Evolutionary conservation across 306 rosid species (phyloP), one percentile per base, ranked within the genome.

Genomic region (Canavalia gladiata): DNA sequence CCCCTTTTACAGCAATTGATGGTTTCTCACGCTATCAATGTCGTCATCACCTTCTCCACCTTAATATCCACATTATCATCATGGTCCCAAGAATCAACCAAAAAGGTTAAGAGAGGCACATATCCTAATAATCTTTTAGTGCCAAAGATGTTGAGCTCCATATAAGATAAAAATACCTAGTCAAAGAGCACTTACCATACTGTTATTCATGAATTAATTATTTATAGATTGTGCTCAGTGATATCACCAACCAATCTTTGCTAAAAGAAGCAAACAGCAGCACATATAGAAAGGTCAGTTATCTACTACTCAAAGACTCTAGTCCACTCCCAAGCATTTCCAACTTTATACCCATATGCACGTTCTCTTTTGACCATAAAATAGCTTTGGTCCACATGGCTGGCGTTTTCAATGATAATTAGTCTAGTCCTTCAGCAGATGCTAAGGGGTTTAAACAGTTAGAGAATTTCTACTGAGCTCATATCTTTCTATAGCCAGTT

Each of bases 21-120:
- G 89, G 85, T 73, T 82, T 85, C 90, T 83, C 82, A 75, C 90
- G 90, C 81, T 77, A 76, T 63, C 49, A 86, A 41, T 87, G 88
- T 55, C 83, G 89, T 86, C 90, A 84, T 49, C 70, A 47, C 58
- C 78, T 57, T 80, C 78, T 49, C 86, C 81, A 70, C 72, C 78
- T 25, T 42, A 79, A 78, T 81, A 81, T 76, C 82, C 73, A 82
- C 43, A 69, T 5, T 37, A 73, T 74, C 59, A 87, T 86, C 59
- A 65, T 86, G 81, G 75, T 78, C 86, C 81, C 76, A 81, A 78
- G 87, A 79, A 83, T 83, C 88, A 67, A 81, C 28, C 12, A 12
- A 81, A 73, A 76, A 51, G 64, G 66, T 35, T 62, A 45, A 55
- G 56, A 76, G 81, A 76, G 79, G 56, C 84, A 87, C 84, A 51